These are phyloP conservation scores for Naganishia randhawae DNA, from an alignment of 768 basidiomycete species.

Conservation along the genomic window DNA sequence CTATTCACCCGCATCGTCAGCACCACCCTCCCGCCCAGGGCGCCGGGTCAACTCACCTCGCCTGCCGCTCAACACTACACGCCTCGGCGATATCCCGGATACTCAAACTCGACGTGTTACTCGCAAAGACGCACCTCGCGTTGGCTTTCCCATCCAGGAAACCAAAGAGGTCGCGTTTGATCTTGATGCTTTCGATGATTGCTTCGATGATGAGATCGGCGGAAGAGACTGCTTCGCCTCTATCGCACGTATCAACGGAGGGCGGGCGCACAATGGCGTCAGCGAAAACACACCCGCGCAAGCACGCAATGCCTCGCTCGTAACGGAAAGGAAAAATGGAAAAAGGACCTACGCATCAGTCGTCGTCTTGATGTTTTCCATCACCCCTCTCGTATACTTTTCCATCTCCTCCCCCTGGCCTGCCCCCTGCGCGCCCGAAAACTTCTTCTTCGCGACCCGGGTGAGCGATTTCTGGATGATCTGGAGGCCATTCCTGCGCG, in stretches of 20 bases:
- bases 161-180: constrained; percentile 53
- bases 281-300: too few species aligned
- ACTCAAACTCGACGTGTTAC: constrained; percentile 52
- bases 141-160: constrained; percentile 44
- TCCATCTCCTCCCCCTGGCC: constrained; percentile 25
- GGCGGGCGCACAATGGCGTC: too few species aligned
- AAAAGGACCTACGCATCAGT: constrained; percentile 50
- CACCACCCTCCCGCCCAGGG: background rate
- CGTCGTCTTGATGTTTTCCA: constrained; percentile 49
- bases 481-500: constrained; percentile 45
- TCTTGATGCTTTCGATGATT: constrained; percentile 53
- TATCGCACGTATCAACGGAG: too few species aligned
- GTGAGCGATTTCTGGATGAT: constrained; percentile 53
- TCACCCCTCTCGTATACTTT: constrained; percentile 31
- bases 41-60: constrained; percentile 35
- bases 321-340: background rate
- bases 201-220: constrained; percentile 54
- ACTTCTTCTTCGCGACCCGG: constrained; percentile 50
- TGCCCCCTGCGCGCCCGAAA: constrained; percentile 41
- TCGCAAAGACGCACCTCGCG: constrained; percentile 51
- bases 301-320: too few species aligned
- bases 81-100: constrained; percentile 52
- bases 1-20: constrained; percentile 31
- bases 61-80: constrained; percentile 41
- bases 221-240: constrained; percentile 45